phyloP scores from a whole-genome alignment of 1,139 yeast genomes.

The Spencermartinsiella ligniputridi region DNA sequence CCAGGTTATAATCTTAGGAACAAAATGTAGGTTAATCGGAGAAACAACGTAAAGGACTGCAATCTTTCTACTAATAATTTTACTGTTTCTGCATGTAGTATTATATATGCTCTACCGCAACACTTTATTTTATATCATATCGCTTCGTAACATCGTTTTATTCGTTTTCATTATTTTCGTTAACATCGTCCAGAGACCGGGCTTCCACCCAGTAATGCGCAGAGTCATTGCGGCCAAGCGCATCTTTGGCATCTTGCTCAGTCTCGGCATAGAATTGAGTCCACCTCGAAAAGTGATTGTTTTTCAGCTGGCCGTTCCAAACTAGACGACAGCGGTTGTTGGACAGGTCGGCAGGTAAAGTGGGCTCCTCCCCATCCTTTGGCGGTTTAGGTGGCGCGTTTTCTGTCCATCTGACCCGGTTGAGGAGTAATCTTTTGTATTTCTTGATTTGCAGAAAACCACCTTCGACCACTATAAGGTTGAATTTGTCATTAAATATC shows the following conservation, averaged over 20 bases:
- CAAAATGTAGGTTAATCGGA: too few relatives aligned
- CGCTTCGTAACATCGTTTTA: too few relatives aligned
- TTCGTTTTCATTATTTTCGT: too few relatives aligned
- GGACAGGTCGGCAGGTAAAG: slow-evolving; percentile 35
- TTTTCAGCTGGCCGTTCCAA: slow-evolving; percentile 73
- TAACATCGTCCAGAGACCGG: slow-evolving; percentile 6
- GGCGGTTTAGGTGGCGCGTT: slow-evolving; percentile 32
- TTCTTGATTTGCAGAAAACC: slow-evolving; percentile 55
- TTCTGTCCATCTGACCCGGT: slow-evolving; percentile 69
- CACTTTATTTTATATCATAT: too few relatives aligned
- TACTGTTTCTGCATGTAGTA: too few relatives aligned
- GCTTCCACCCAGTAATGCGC: slow-evolving; percentile 55
- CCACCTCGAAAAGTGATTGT: slow-evolving; percentile 59
- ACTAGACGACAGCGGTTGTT: slow-evolving; percentile 50
- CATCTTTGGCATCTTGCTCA: slow-evolving; percentile 52
- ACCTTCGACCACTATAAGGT: slow-evolving; percentile 70
- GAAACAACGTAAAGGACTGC: too few relatives aligned
- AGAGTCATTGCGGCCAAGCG: slow-evolving; percentile 47
- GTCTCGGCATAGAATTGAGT: slow-evolving; percentile 45
- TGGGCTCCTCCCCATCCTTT: slow-evolving; percentile 17
- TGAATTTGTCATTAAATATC: slow-evolving; percentile 42
- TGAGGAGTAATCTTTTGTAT: slow-evolving; percentile 57
- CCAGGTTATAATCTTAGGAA: too few relatives aligned
- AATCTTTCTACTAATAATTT: too few relatives aligned
- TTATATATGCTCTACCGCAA: too few relatives aligned